phyloP scores from a whole-genome alignment of 495 filamentous ascomycete genomes.

The Xylaria curta region DNA sequence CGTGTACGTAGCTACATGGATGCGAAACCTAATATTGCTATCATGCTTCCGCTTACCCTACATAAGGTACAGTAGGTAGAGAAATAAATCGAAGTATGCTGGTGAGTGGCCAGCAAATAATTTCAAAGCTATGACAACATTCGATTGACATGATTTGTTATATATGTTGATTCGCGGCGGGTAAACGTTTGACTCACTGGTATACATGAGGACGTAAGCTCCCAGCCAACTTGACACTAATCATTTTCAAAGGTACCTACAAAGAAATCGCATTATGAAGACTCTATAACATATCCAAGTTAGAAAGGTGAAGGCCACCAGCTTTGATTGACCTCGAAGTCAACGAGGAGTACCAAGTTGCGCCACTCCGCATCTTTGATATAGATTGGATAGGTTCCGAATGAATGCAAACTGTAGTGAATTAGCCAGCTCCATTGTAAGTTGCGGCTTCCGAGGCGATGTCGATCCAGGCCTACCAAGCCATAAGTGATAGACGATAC shows the following conservation, averaged over 20 bases:
- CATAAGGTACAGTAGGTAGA: not conserved
- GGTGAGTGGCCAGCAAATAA: not conserved
- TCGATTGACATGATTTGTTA: not conserved
- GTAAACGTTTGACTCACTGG: not conserved
- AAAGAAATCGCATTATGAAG: not conserved
- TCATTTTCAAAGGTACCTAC: not conserved
- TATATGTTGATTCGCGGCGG: not conserved
- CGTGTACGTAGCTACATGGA: not conserved
- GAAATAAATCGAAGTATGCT: not conserved
- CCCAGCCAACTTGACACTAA: not conserved
- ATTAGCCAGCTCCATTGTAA: not conserved
- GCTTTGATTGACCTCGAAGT: not conserved
- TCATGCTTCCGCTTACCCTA: not conserved
- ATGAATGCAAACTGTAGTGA: not conserved
- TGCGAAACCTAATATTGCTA: not conserved
- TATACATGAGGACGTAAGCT: not conserved
- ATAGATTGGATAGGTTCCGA: not conserved
- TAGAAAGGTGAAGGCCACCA: not conserved
- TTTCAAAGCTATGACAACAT: not conserved
- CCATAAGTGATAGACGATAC: not conserved
- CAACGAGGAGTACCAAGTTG: not conserved
- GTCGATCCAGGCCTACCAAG: constrained; percentile 12
- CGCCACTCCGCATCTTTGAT: not conserved
- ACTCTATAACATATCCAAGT: not conserved
- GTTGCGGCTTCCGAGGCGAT: constrained; percentile 4